These are phyloP conservation scores for Sporothrix dimorphospora DNA, from an alignment of 2,329 filamentous ascomycete species.

Conservation along the genomic window DNA sequence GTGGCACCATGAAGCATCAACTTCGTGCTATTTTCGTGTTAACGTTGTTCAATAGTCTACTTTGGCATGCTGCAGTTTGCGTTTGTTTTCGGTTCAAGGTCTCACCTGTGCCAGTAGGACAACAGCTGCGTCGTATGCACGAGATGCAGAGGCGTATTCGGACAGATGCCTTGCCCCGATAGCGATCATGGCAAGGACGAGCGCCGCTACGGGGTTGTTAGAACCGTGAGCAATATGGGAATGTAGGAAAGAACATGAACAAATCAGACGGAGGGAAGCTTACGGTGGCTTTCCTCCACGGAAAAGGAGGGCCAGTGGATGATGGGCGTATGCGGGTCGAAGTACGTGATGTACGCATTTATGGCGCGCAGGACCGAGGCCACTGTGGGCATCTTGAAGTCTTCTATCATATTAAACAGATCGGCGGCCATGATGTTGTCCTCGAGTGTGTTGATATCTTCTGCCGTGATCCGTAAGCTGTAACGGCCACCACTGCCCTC, in stretches of 20 bases:
- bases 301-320: conserved; percentile 10
- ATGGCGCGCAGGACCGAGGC: neutral
- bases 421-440: neutral
- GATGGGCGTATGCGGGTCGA: conserved; percentile 1
- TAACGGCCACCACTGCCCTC: neutral
- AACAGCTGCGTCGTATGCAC: neutral
- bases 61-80: too few species aligned
- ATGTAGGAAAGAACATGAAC: too few species aligned
- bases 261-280: neutral
- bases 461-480: neutral
- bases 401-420: neutral
- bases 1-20: neutral
- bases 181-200: neutral
- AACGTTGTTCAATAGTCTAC: too few species aligned
- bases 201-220: neutral
- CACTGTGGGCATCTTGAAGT: neutral
- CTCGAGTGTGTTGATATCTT: neutral
- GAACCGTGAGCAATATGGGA: neutral
- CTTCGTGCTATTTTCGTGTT: neutral
- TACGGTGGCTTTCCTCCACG: neutral
- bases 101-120: neutral
- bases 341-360: neutral
- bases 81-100: neutral
- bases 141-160: neutral
- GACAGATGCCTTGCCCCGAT: conserved; percentile 1